These are phyloP conservation scores for Bremia lactucae DNA, from an alignment of 352 stramenopile species.

Conservation along the genomic window DNA sequence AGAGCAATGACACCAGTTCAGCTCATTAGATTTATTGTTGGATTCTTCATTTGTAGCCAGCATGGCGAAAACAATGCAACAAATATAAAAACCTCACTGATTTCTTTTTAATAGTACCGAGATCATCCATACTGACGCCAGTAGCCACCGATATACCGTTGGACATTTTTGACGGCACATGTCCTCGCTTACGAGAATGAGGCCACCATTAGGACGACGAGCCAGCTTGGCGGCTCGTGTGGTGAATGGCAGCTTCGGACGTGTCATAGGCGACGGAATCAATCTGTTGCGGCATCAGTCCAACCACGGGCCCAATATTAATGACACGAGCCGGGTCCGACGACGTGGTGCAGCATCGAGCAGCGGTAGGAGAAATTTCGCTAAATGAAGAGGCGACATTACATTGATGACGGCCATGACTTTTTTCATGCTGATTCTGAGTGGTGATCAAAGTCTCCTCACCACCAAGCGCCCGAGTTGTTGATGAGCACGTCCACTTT, in stretches of 20 bases:
- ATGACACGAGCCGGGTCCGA: conserved; percentile 55
- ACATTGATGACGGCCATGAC: conserved; percentile 94
- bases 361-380: conserved; percentile 83
- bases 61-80: too few species aligned
- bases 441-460: conserved; percentile 27
- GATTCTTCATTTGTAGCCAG: too few species aligned
- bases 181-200: conserved; percentile 92
- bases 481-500: conserved; percentile 91
- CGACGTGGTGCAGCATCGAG: conserved; percentile 58
- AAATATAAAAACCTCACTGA: too few species aligned
- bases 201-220: conserved; percentile 53
- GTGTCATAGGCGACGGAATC: conserved; percentile 90
- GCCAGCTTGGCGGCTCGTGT: conserved; percentile 90
- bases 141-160: conserved; percentile 52
- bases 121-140: conserved; percentile 27
- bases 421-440: conserved; percentile 77
- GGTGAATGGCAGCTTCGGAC: conserved; percentile 90
- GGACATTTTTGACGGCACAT: conserved; percentile 89
- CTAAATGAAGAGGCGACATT: conserved; percentile 91
- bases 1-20: too few species aligned
- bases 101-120: too few species aligned
- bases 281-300: conserved; percentile 80
- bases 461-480: conserved; percentile 79
- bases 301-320: conserved; percentile 61
- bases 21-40: too few species aligned